Base-by-base conservation (phyloP, 345 rosid genomes). In the Camelina hispida region DNA sequence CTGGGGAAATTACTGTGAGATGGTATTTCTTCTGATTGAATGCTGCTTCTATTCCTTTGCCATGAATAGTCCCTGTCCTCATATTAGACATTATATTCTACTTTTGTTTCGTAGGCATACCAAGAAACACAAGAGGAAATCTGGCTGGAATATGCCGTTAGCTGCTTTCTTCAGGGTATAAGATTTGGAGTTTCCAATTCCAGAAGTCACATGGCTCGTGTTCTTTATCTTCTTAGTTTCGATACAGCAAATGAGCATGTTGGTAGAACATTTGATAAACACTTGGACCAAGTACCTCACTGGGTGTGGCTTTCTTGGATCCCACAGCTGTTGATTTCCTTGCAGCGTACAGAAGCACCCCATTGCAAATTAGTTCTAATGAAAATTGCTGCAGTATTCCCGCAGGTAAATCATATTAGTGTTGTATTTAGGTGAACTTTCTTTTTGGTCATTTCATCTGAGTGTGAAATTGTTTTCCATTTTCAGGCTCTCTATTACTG, bases 291-390 rank as follows among this genome's bases (percentile, higher is more conserved):
- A 84, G 87, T 90, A 72, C 98, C 98, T 20, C 87, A 90, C 78
- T 94, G 98, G 98, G 97, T 90, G 69, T 94, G 98, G 98, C 98
- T 91, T 73, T 82, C 96, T 67, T 94, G 97, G 98, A 90, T 94
- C 71, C 98, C 98, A 1, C 98, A 94, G 85, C 80, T 94, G 59
- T 84, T 94, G 74, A 91, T 94, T 76, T 94, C 98, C 69, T 82
- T 94, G 83, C 98, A 91, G 85, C 87, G 98, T 84, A 81, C 91
- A 20, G 98, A 94, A 81, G 92, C 97, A 77, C 86, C 98, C 66
- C 98, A 91, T 66, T 85, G 97, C 85, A 94, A 94, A 87, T 89
- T 87, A 74, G 98, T 91, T 69, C 88, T 94, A 54, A 83, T 91
- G 64, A 94, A 90, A 82, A 85, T 94, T 69, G 98, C 98, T 57